Evolutionary conservation across 2,329 filamentous ascomycete species (phyloP).

Genomic region (Ceratocystiopsis sp.): DNA sequence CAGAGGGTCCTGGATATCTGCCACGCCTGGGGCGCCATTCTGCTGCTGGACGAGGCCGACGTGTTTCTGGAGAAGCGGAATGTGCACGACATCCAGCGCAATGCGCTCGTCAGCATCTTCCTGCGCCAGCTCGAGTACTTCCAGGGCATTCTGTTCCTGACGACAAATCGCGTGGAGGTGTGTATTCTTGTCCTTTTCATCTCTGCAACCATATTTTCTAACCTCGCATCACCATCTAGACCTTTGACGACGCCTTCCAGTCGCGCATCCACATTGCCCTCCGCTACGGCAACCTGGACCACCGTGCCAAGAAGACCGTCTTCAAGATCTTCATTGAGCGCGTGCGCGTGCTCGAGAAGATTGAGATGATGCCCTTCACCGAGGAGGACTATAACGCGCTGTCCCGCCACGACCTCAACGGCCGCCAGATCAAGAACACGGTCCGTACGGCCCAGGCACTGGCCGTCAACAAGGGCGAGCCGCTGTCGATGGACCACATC

Average conservation of each 20-base stretch:
- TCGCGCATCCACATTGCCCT: conserved; percentile 75
- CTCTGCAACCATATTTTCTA: neutral
- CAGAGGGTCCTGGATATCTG: conserved; percentile 29
- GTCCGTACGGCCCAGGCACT: conserved; percentile 70
- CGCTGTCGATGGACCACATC: conserved; percentile 64
- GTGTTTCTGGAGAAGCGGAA: conserved; percentile 32
- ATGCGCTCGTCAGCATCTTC: conserved; percentile 54
- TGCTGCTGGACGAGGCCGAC: conserved; percentile 36
- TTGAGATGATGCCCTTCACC: conserved; percentile 41
- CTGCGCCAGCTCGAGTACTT: conserved; percentile 78
- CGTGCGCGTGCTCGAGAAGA: conserved; percentile 46
- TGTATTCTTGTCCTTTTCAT: neutral
- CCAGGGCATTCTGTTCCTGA: conserved; percentile 78
- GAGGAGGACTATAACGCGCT: conserved; percentile 52
- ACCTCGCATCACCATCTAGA: conserved; percentile 2
- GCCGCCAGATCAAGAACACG: conserved; percentile 70
- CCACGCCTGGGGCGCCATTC: conserved; percentile 30
- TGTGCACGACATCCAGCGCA: conserved; percentile 27
- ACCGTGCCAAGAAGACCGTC: conserved; percentile 57
- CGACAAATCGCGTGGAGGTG: conserved; percentile 66
- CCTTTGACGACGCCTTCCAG: conserved; percentile 83
- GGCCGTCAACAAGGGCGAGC: conserved; percentile 55
- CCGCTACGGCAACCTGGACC: conserved; percentile 57
- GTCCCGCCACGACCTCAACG: conserved; percentile 46
- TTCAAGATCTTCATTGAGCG: conserved; percentile 73